phyloP scores from a whole-genome alignment of 1,139 yeast species.

The Pichia sp. region DNA sequence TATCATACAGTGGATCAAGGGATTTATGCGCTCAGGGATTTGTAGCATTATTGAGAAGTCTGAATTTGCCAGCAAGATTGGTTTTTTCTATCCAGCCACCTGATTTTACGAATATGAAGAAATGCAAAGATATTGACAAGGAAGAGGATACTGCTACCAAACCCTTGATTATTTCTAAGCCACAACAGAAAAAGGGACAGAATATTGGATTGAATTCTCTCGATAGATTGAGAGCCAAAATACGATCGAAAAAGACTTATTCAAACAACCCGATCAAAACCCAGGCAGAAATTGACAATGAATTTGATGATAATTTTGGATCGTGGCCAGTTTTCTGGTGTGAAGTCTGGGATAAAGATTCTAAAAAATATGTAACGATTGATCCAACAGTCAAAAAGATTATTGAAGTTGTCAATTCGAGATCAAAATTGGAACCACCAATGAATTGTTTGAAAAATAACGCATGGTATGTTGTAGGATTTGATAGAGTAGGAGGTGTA shows the following conservation, averaged over 20 bases:
- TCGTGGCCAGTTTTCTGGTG: conserved; percentile 79
- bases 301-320: conserved; percentile 7
- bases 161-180: not conserved
- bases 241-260: conserved; percentile 11
- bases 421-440: conserved; percentile 73
- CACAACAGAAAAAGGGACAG: not conserved
- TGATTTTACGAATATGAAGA: conserved; percentile 51
- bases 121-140: conserved; percentile 8
- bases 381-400: conserved; percentile 65
- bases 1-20: conserved; percentile 53
- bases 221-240: conserved; percentile 5
- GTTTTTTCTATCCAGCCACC: conserved; percentile 86
- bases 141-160: conserved; percentile 1
- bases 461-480: conserved; percentile 70
- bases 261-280: conserved; percentile 11
- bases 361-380: conserved; percentile 72
- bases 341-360: conserved; percentile 81
- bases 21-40: conserved; percentile 87
- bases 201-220: not conserved
- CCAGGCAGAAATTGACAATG: conserved; percentile 10
- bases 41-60: conserved; percentile 62
- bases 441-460: conserved; percentile 48
- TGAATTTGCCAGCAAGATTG: conserved; percentile 66
- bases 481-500: conserved; percentile 53
- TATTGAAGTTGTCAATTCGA: conserved; percentile 61